These are phyloP conservation scores for Hanseniaspora jakobsenii DNA, from an alignment of 805 yeast species.

Conservation along the genomic window DNA sequence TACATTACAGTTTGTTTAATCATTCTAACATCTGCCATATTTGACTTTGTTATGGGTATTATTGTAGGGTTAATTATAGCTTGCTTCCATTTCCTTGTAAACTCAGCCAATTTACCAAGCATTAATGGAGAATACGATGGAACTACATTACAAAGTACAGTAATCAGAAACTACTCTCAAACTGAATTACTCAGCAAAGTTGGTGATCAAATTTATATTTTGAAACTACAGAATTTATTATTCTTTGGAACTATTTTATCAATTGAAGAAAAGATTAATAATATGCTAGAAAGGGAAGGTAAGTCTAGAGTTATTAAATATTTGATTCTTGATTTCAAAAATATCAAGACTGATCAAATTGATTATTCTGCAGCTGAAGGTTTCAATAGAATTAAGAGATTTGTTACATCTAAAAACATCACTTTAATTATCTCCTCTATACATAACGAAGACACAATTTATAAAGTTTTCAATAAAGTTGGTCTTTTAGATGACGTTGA, in stretches of 20 bases:
- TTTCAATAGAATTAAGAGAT: slow-evolving; percentile 70
- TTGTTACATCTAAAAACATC: slow-evolving; percentile 56
- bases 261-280: slow-evolving; percentile 64
- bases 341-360: slow-evolving; percentile 54
- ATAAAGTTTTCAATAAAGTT: slow-evolving; percentile 66
- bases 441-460: slow-evolving; percentile 49
- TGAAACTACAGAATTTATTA: slow-evolving; percentile 76
- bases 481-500: slow-evolving; percentile 56
- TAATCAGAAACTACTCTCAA: slow-evolving; percentile 79
- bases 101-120: slow-evolving; percentile 74
- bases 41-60: slow-evolving; percentile 90
- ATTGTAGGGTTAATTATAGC: slow-evolving; percentile 83
- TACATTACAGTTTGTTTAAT: slow-evolving; percentile 74
- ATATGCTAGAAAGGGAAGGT: slow-evolving; percentile 44
- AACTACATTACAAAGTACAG: slow-evolving; percentile 79
- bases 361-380: slow-evolving; percentile 97
- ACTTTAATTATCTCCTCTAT: slow-evolving; percentile 72
- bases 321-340: slow-evolving; percentile 71
- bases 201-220: slow-evolving; percentile 79
- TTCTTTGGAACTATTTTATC: slow-evolving; percentile 95
- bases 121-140: slow-evolving; percentile 77
- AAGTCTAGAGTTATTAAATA: slow-evolving; percentile 53
- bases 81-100: slow-evolving; percentile 87
- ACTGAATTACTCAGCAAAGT: slow-evolving; percentile 72
- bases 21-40: slow-evolving; percentile 88